phyloP scores from a whole-genome alignment of 1,284 basidiomycete species.

The Tetrapyrgos nigripes region DNA sequence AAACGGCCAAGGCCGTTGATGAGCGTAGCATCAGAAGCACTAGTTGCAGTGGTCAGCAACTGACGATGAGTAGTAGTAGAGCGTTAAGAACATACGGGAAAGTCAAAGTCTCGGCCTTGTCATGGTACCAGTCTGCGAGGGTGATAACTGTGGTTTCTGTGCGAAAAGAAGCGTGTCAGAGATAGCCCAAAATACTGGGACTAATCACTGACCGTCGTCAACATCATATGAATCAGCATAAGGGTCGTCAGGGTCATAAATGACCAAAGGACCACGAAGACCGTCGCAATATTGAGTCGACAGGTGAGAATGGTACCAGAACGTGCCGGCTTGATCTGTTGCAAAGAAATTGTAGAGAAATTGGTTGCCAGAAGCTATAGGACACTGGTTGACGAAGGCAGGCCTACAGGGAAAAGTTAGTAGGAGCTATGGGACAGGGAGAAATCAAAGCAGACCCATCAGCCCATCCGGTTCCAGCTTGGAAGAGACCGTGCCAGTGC shows the following conservation, averaged over 20 bases:
- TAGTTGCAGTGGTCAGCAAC: no score
- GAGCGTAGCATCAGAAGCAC: slow-evolving; percentile 35
- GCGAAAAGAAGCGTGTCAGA: no score
- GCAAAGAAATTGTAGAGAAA: slow-evolving; percentile 39
- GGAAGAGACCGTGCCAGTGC: slow-evolving; percentile 59
- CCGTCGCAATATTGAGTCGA: slow-evolving; percentile 51
- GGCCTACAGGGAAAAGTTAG: neutral
- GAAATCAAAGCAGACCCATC: slow-evolving; percentile 40
- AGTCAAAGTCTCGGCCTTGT: slow-evolving; percentile 10
- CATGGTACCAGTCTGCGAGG: slow-evolving; percentile 44
- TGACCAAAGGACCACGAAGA: slow-evolving; percentile 52
- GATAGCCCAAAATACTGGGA: no score
- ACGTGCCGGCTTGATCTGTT: slow-evolving; percentile 35
- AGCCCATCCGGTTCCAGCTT: slow-evolving; percentile 42
- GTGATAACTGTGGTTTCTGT: slow-evolving; percentile 43
- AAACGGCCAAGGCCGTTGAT: slow-evolving; percentile 56
- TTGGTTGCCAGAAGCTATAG: slow-evolving; percentile 40
- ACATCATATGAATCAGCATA: slow-evolving; percentile 49
- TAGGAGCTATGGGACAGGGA: neutral
- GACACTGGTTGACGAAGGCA: slow-evolving; percentile 50
- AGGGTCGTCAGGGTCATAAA: no score
- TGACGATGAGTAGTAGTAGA: neutral
- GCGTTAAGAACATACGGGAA: slow-evolving; percentile 1
- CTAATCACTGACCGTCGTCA: slow-evolving; percentile 42
- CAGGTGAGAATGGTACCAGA: slow-evolving; percentile 53